phyloP scores from a whole-genome alignment of 1,284 basidiomycete species.

The Boletus mariae region DNA sequence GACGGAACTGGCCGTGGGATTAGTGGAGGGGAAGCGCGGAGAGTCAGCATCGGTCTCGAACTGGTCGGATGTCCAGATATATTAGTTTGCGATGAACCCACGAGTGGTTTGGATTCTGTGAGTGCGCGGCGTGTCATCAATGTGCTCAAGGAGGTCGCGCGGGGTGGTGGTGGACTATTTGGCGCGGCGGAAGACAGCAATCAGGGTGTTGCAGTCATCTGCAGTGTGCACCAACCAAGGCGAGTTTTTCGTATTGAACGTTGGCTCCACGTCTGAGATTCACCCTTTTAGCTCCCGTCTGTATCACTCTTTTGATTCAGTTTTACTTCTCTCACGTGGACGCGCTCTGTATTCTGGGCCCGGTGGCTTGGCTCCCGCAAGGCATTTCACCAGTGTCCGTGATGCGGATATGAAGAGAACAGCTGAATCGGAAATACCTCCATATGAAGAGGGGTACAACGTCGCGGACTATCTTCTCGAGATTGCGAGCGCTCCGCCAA shows the following conservation, averaged over 20 bases:
- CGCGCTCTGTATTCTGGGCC: slow-evolving; percentile 78
- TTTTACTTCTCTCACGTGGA: slow-evolving; percentile 76
- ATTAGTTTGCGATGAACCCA: slow-evolving; percentile 81
- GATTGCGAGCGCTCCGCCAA: slow-evolving; percentile 66
- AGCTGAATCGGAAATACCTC: slow-evolving; percentile 34
- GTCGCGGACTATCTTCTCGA: slow-evolving; percentile 88
- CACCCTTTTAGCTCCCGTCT: slow-evolving; percentile 59
- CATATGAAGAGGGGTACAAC: slow-evolving; percentile 74
- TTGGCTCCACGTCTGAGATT: neutral
- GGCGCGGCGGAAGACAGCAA: slow-evolving; percentile 14
- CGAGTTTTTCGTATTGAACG: slow-evolving; percentile 25
- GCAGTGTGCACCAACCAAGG: slow-evolving; percentile 86
- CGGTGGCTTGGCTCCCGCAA: slow-evolving; percentile 62
- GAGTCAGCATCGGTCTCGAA: slow-evolving; percentile 82
- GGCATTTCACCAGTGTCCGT: slow-evolving; percentile 53
- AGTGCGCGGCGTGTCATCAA: slow-evolving; percentile 77
- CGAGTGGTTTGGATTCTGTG: slow-evolving; percentile 82
- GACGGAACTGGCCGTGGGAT: slow-evolving; percentile 63
- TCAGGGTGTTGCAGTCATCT: slow-evolving; percentile 61
- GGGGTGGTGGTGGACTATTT: slow-evolving; percentile 43
- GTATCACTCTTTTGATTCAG: slow-evolving; percentile 80
- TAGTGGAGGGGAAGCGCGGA: slow-evolving; percentile 81
- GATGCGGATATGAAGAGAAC: slow-evolving; percentile 34
- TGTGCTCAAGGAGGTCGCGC: slow-evolving; percentile 71
- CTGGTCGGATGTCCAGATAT: slow-evolving; percentile 79